Conservation (phyloP, 1,284 basidiomycete genomes). For the Puccinia coronata region DNA sequence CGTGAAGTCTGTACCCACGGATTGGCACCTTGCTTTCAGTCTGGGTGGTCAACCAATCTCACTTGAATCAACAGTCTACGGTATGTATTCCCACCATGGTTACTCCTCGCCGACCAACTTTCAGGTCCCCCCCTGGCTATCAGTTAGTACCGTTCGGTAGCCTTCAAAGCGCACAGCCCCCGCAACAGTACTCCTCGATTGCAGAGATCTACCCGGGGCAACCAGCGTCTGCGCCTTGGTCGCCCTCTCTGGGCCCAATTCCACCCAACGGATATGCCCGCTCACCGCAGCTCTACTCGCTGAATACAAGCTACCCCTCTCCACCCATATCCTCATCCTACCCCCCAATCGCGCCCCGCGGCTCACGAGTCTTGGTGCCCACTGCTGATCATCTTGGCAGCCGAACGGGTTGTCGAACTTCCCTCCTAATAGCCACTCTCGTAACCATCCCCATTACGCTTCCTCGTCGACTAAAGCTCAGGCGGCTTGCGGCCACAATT, state of each 20-base stretch:
- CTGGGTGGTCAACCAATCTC: conserved; percentile 82
- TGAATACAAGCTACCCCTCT: conserved; percentile 25
- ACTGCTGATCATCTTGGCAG: neutral
- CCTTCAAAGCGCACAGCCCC: conserved; percentile 5
- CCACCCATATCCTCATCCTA: neutral
- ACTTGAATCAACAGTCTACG: conserved; percentile 89
- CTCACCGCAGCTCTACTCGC: conserved; percentile 43
- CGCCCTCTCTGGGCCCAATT: conserved; percentile 25
- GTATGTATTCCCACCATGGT: conserved; percentile 57
- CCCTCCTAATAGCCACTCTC: neutral
- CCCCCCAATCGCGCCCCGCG: conserved; percentile 42
- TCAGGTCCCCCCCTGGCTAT: conserved; percentile 47
- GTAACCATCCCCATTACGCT: neutral
- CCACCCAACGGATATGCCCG: conserved; percentile 40
- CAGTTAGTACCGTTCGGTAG: conserved; percentile 46
- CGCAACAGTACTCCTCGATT: neutral
- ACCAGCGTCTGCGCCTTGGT: conserved; percentile 37
- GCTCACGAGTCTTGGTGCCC: neutral
- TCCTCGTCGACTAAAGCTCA: neutral
- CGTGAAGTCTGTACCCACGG: conserved; percentile 82
- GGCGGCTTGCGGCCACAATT: neutral
- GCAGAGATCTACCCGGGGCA: conserved; percentile 27
- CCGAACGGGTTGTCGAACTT: conserved; percentile 15
- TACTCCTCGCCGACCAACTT: conserved; percentile 43
- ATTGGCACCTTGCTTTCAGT: conserved; percentile 95